Base-by-base conservation (phyloP, 2,329 filamentous ascomycete genomes). In the Pyricularia sp. region DNA sequence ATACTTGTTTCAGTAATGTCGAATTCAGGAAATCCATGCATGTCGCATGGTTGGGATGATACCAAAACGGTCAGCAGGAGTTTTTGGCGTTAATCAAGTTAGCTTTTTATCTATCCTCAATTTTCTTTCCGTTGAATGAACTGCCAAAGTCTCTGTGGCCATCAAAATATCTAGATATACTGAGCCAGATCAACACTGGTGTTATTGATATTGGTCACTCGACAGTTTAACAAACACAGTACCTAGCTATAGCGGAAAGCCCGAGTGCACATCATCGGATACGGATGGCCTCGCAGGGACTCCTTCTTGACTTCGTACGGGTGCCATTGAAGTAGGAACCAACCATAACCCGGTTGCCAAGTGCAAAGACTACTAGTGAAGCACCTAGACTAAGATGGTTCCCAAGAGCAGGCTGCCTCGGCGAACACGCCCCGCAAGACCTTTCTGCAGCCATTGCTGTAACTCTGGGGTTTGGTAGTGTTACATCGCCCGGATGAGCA, bases 31-130 rank as follows among this genome's bases (percentile, higher is more conserved):
- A 63, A 28, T 63, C 58, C 59, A 63, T 63, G 59, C 59, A 26
- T 28, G 6, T 30, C 25, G 26, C 59, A 63, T 30, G 59, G 59
- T 63, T 28, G 59, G 59, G 26, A 63, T 63, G 59, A 63, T 63
- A 63, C 59, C 59, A 63, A 63, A 63, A 28, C 59, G 59, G 59
- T 30, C 59, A 28, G 59, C 59, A 63, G 59, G 59, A 63, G 59
- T 63, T 61, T 63, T 63, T 17, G 59, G 59, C 59, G 59, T 63
- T 63, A 9, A 63, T 10, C 12, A 28, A 63, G 14, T 28, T 28
- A 30, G 28, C 33, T 28, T 63, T 28, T 28, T 25, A 63, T 63
- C 14, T 3, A 28, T 63, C 6, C 14, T 63, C 28, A 11, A 9
- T n/a, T 55, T 55, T 20, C 42, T 55, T n/a, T 55, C 17, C 42